Evolutionary conservation across 139 green algal genomes (phyloP).

Genomic region (Chlorella sp.): DNA sequence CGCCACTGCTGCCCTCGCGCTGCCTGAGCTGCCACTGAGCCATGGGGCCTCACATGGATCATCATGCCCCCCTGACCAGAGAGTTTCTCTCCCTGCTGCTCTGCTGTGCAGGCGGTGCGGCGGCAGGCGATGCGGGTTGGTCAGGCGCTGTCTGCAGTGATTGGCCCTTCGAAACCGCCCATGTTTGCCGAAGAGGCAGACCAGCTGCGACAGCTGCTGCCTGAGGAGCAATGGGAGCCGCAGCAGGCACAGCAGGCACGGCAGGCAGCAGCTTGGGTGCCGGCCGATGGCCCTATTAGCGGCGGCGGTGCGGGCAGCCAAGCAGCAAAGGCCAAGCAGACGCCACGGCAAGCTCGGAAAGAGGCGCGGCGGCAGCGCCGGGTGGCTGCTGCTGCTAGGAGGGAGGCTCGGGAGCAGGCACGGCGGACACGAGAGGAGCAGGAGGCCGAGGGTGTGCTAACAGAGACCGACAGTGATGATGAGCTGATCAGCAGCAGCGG

Average conservation of each 20-base stretch:
- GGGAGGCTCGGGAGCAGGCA: background rate
- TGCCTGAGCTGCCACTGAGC: too few species aligned
- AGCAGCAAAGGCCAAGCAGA: background rate
- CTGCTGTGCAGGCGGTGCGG: conserved; percentile 38
- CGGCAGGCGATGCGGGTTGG: conserved; percentile 74
- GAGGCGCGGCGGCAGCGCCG: background rate
- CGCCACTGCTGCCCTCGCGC: too few species aligned
- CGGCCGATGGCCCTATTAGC: background rate
- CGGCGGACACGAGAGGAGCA: background rate
- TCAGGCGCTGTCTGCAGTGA: conserved; percentile 46
- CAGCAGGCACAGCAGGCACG: background rate
- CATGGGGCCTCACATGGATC: too few species aligned
- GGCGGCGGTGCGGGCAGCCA: background rate
- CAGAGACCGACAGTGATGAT: conserved; percentile 57
- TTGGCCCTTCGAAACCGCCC: conserved; percentile 55
- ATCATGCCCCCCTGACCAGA: too few species aligned
- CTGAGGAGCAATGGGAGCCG: conserved; percentile 67
- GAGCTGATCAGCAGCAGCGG: background rate
- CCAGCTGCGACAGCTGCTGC: conserved; percentile 42
- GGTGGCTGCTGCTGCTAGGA: background rate
- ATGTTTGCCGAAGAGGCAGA: conserved; percentile 66
- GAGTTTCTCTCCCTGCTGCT: background rate
- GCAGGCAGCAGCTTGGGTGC: background rate
- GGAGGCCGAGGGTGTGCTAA: background rate
- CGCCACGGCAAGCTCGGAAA: background rate